These are phyloP conservation scores for Colletotrichum eleusines DNA, from an alignment of 2,329 filamentous ascomycete species.

Conservation along the genomic window DNA sequence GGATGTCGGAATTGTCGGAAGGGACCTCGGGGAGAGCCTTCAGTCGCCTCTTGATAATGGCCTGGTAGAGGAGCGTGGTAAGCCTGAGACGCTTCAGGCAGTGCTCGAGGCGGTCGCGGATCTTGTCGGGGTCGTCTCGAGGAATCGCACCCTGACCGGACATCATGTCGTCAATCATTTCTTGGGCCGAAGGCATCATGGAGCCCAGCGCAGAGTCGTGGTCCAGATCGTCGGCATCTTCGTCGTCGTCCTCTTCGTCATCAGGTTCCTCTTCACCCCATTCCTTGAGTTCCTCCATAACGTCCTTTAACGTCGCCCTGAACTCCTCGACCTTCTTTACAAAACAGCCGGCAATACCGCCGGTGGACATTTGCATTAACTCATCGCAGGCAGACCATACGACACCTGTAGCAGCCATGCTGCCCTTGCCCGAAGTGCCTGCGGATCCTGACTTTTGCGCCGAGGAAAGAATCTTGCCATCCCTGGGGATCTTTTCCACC, in stretches of 20 bases:
- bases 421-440: slow-evolving; percentile 58
- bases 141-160: slow-evolving; percentile 71
- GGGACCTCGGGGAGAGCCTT: slow-evolving; percentile 66
- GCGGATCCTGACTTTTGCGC: slow-evolving; percentile 60
- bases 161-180: slow-evolving; percentile 77
- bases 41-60: slow-evolving; percentile 76
- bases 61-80: slow-evolving; percentile 75
- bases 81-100: slow-evolving; percentile 75
- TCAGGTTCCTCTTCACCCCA: slow-evolving; percentile 83
- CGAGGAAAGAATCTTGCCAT: slow-evolving; percentile 66
- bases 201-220: slow-evolving; percentile 53
- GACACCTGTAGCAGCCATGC: slow-evolving; percentile 76
- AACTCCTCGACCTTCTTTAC: slow-evolving; percentile 80
- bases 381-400: slow-evolving; percentile 88
- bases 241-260: slow-evolving; percentile 65
- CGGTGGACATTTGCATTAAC: slow-evolving; percentile 70
- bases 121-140: slow-evolving; percentile 70
- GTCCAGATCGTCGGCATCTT: slow-evolving; percentile 56
- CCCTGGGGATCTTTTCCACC: slow-evolving; percentile 68
- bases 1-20: slow-evolving; percentile 47
- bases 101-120: slow-evolving; percentile 74
- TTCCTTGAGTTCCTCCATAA: slow-evolving; percentile 86
- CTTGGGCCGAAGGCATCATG: slow-evolving; percentile 58
- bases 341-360: slow-evolving; percentile 78
- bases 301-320: slow-evolving; percentile 81